A percentile compares a stretch with the other conserved stretches of the same genome.
These are phyloP conservation scores for Mycena sp. DNA, from an alignment of 1,284 basidiomycete species.

Conservation along the genomic window DNA sequence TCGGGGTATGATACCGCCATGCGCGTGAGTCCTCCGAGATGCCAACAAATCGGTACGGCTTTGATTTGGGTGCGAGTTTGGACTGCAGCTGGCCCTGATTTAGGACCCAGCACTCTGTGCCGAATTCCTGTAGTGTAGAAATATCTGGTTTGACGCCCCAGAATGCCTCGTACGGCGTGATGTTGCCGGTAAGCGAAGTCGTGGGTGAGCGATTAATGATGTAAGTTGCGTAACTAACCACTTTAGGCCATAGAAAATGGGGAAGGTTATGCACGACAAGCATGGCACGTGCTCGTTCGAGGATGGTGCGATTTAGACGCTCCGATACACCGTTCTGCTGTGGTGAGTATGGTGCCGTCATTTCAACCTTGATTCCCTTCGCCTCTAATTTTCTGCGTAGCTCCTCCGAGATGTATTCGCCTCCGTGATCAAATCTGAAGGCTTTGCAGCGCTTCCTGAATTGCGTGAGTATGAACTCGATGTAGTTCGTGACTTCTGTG, in stretches of 20 bases:
- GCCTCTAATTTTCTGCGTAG: conserved; percentile 13
- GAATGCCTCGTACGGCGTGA: conserved; percentile 36
- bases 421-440: conserved; percentile 31
- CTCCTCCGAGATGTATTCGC: conserved; percentile 31
- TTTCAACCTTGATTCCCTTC: conserved; percentile 14
- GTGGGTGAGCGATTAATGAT: conserved; percentile 33
- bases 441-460: conserved; percentile 29
- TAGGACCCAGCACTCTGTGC: conserved; percentile 33
- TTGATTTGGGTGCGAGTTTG: conserved; percentile 29
- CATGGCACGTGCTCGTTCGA: conserved; percentile 32
- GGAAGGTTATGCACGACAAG: conserved; percentile 54
- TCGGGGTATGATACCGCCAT: conserved; percentile 28
- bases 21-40: conserved; percentile 29
- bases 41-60: conserved; percentile 22
- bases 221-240: conserved; percentile 31
- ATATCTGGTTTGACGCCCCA: conserved; percentile 35
- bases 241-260: conserved; percentile 36
- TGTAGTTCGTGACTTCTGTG: conserved; percentile 32
- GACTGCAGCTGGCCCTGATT: conserved; percentile 30
- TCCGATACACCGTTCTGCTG: conserved; percentile 44
- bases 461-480: conserved; percentile 35
- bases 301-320: conserved; percentile 37
- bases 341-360: conserved; percentile 16
- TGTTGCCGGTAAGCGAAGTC: conserved; percentile 17
- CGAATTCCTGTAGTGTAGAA: conserved; percentile 35